These are phyloP conservation scores for Diaporthe sp. DNA, from an alignment of 2,329 filamentous ascomycete species.

Conservation along the genomic window DNA sequence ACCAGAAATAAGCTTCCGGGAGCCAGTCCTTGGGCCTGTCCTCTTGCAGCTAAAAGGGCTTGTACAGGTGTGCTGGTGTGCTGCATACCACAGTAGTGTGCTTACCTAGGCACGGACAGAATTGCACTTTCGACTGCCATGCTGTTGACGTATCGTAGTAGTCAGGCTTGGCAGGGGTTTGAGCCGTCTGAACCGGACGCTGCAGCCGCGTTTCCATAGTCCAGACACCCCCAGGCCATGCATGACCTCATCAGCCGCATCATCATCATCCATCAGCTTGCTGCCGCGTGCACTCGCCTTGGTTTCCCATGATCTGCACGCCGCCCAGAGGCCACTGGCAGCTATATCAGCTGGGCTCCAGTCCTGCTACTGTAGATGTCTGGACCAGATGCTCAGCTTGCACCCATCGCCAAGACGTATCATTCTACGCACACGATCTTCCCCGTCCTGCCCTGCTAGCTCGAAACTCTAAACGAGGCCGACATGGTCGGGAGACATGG, in stretches of 20 bases:
- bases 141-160: neutral
- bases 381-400: neutral
- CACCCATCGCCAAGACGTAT: neutral
- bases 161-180: constrained; percentile 12
- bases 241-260: constrained; percentile 31
- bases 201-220: constrained; percentile 45
- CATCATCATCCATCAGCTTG: constrained; percentile 13
- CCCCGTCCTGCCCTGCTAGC: neutral
- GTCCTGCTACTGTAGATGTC: neutral
- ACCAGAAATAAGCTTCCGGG: constrained; percentile 13
- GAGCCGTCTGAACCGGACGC: neutral
- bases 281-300: neutral
- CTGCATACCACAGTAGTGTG: no score
- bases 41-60: neutral
- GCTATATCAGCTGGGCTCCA: neutral
- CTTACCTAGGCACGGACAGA: no score
- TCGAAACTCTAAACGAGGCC: neutral
- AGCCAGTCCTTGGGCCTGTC: neutral
- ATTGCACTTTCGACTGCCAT: neutral
- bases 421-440: neutral
- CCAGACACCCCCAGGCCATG: constrained; percentile 36
- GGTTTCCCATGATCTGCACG: neutral
- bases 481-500: constrained; percentile 34
- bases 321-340: neutral
- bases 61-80: neutral